These are phyloP conservation scores for Zygoascus flipseniorum DNA, from an alignment of 805 yeast genomes.

Conservation along the genomic window DNA sequence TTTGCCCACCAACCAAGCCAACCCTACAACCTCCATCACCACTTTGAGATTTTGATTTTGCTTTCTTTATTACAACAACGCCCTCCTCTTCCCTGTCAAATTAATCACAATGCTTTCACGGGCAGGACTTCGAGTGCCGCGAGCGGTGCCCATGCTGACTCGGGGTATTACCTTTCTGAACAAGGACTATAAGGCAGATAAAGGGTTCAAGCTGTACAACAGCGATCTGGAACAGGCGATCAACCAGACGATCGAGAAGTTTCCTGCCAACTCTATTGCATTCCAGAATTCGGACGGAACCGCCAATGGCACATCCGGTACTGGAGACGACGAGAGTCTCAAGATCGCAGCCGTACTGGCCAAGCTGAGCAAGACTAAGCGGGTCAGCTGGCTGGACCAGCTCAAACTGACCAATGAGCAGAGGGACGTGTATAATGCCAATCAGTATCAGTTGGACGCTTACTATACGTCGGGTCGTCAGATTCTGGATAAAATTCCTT, in stretches of 20 bases:
- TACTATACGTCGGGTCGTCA: constrained; percentile 47
- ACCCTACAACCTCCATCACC: background rate
- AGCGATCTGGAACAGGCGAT: constrained; percentile 37
- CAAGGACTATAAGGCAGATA: constrained; percentile 16
- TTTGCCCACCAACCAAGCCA: too few relatives aligned
- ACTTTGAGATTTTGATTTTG: background rate
- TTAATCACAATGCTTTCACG: constrained; percentile 2
- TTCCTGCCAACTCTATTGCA: constrained; percentile 57
- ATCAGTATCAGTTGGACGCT: constrained; percentile 50
- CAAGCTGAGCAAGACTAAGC: constrained; percentile 46
- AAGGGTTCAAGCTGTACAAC: constrained; percentile 14
- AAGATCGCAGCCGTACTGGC: constrained; percentile 66
- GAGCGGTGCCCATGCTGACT: background rate
- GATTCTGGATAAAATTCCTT: constrained; percentile 77
- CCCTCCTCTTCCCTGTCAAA: background rate
- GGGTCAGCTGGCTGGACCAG: constrained; percentile 42
- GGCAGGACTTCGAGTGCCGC: background rate
- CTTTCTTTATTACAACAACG: background rate
- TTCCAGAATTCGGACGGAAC: constrained; percentile 57
- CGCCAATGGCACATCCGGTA: background rate
- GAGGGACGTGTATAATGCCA: constrained; percentile 47
- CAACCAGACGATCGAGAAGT: constrained; percentile 48
- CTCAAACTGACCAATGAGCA: constrained; percentile 45
- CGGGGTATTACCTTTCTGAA: constrained; percentile 12
- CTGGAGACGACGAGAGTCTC: constrained; percentile 14